Base-by-base conservation (phyloP, 2,329 filamentous ascomycete species). In the Aspergillus eucalypticola region DNA sequence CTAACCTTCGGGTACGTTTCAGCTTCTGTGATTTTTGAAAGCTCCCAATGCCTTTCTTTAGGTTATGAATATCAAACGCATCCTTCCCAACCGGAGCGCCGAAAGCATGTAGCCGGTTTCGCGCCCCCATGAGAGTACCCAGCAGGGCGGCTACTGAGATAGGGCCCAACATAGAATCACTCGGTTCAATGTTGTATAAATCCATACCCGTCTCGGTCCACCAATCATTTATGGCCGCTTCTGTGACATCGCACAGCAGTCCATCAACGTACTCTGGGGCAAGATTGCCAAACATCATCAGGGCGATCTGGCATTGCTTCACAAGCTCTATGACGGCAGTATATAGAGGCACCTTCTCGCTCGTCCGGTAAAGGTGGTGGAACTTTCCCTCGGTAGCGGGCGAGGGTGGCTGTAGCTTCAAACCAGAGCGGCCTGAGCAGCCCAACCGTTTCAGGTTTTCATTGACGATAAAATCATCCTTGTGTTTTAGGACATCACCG, bases 201-300 rank as follows among this genome's bases (percentile, higher is more conserved):
- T 98, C 94, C 0, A 88, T 89, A 1, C 95, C 95, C 61, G 97
- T 89, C 69, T 96, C 91, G 1, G 90, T 88, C 95, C 95, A 98
- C 95, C 95, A 99, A 74, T 97, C 91, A 63, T 88, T 89, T 68
- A 98, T 87, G 1, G 93, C 92, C 63, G 85, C 88, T 74, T 99
- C 95, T 0, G 95, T 98, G 46, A 95, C 83, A 77, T 99, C 95
- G 74, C 95, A 99, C 3, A 99, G 84, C 23, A 97, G 79, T 0
- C 95, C 95, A 70, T 99, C 95, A 7, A 91, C 90, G 73, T 96
- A 98, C 65, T 93, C 90, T 29, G 89, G 84, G n/a, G 91, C 88
- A 5, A 98, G 81, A 73, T 93, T 92, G 56, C 89, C 91, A 75
- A 97, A 99, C 61, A 97, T 81, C 71, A 91, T 89, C 60, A 99